Conservation (phyloP, 1,139 yeast genomes). For the Candida dubliniensis region DNA sequence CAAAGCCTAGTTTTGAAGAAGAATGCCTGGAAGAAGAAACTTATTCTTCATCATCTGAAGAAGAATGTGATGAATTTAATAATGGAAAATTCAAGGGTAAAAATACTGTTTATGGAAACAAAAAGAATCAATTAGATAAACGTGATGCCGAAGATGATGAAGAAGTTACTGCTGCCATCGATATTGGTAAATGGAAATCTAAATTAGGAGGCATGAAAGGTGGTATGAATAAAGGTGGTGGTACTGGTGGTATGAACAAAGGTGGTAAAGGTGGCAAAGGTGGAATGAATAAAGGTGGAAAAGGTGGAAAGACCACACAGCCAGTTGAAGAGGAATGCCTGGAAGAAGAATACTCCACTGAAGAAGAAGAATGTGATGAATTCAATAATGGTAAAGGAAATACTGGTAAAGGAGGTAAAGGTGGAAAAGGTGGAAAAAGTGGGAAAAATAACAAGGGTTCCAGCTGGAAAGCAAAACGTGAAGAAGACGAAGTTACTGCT, state of each 20-base stretch:
- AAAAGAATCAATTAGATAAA: background rate
- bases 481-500: background rate
- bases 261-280: background rate
- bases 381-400: background rate
- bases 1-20: conserved; percentile 1
- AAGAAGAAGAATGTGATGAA: conserved; percentile 1
- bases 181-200: conserved; percentile 7
- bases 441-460: background rate
- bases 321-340: conserved; percentile 5
- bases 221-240: conserved; percentile 4
- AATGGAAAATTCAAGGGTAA: background rate
- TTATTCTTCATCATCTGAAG: background rate
- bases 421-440: background rate
- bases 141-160: conserved; percentile 3
- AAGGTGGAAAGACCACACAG: too few species aligned
- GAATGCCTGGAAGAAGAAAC: conserved; percentile 4
- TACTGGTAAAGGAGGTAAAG: background rate
- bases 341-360: background rate
- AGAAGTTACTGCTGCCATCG: conserved; percentile 4
- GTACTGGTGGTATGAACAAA: background rate
- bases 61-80: conserved; percentile 1
- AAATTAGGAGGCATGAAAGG: conserved; percentile 5
- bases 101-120: background rate
- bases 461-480: background rate
- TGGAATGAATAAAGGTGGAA: background rate